A percentile compares a stretch with the other conserved stretches of the same genome.
Evolutionary conservation across 2,329 filamentous ascomycete species (phyloP).

Genomic region (Dactylellina cionopaga): DNA sequence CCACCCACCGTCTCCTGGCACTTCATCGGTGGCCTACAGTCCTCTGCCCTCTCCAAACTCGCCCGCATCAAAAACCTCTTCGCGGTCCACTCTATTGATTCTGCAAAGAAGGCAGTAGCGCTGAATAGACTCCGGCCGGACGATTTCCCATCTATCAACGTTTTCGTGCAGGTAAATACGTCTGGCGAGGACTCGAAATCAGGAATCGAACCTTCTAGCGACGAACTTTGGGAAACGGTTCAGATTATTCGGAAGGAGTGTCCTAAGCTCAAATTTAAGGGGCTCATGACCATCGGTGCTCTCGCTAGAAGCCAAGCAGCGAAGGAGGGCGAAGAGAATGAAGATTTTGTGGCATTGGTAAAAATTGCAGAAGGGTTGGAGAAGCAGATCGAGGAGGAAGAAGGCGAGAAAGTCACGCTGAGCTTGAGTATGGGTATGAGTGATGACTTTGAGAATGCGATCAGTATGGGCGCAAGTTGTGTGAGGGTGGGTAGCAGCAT

Average conservation of each 20-base stretch:
- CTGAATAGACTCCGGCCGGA: conserved; percentile 77
- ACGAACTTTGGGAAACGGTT: conserved; percentile 33
- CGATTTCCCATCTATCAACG: conserved; percentile 66
- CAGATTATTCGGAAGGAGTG: conserved; percentile 72
- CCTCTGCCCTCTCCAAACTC: conserved; percentile 88
- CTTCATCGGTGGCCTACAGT: conserved; percentile 94
- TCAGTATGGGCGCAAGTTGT: conserved; percentile 83
- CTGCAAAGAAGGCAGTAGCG: conserved; percentile 82
- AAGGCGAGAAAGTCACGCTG: conserved; percentile 33
- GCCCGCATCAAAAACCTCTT: conserved; percentile 88
- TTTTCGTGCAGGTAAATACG: conserved; percentile 96
- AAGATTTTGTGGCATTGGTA: conserved; percentile 49
- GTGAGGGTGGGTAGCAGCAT: conserved; percentile 94
- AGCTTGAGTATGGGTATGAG: conserved; percentile 69
- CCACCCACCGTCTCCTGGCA: conserved; percentile 86
- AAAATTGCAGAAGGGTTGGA: conserved; percentile 28
- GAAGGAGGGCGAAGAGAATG: conserved; percentile 49
- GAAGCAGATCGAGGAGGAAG: conserved; percentile 49
- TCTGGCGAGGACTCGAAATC: conserved; percentile 64
- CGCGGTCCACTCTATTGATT: conserved; percentile 91
- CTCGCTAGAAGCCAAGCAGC: conserved; percentile 46
- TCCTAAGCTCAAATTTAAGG: conserved; percentile 74
- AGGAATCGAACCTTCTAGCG: conserved; percentile 26
- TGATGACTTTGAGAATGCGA: conserved; percentile 90
- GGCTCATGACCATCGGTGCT: conserved; percentile 53